Base-by-base conservation (phyloP, 2,329 filamentous ascomycete species). In the Fusarium sp. region DNA sequence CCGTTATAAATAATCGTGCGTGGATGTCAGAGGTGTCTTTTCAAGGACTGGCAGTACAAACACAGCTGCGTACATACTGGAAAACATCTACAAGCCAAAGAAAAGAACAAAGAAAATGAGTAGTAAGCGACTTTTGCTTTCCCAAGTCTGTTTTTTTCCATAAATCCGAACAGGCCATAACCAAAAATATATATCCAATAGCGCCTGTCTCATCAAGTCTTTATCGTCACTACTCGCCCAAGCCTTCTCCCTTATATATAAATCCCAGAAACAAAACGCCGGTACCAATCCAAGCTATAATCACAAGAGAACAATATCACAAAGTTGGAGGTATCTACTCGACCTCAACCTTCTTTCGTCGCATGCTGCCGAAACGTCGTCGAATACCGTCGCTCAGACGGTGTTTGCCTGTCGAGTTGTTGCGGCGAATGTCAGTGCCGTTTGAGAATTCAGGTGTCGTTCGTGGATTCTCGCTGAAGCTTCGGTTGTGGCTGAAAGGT, bases 311-410 rank as follows among this genome's bases (percentile, higher is more conserved):
- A 41, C 4, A 11, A 31, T 11, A 41, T 33, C 23, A 18, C 37
- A 41, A 21, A 15, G 27, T 42, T 25, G 9, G 7, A 15, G 23
- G 21, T 10, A 31, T 44, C 56, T 55, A 69, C 48, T 70, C 51
- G 16, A 59, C 72, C 49, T 76, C 70, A 4, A 44, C 75, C 70
- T 82, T 85, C 79, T 83, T 86, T 59, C 82, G 82, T 49, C 86
- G 83, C 58, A 90, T 76, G 73, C 86, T 88, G 31, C 87, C 87
- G 58, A 90, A 83, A 21, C 87, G 83, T 45, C 83, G 82, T 82
- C 86, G 89, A 45, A 90, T 73, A 5, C 86, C 87, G 33, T 88
- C 85, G 18, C 84, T 81, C 12, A 89, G 58, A 35, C 81, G 80
- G 64, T 83, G 70, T 25, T 66, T 84, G 35, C 85, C 83, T 1